A percentile compares a stretch with the other conserved stretches of the same genome.
Conservation (phyloP, 305 asterid species). For the Fraxinus xanthoxyloides region DNA sequence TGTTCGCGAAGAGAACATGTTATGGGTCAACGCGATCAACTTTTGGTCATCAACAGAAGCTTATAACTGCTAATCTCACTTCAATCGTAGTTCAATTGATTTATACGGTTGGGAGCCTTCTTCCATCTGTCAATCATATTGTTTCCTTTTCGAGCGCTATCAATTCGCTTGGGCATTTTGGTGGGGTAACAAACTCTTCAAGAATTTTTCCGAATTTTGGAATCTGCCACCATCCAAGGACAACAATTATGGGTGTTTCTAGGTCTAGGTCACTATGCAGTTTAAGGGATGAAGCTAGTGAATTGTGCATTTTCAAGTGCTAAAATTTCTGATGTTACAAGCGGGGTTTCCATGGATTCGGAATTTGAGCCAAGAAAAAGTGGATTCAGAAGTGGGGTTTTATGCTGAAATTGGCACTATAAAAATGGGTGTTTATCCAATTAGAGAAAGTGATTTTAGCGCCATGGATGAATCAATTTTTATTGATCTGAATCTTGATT, state of each 20-base stretch:
- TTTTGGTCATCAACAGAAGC: constrained; percentile 80
- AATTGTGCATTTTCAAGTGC: constrained; percentile 63
- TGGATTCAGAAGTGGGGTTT: too few species aligned
- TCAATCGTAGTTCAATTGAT: constrained; percentile 83
- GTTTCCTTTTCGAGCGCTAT: constrained; percentile 34
- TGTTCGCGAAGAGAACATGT: constrained; percentile 47
- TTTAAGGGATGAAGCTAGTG: constrained; percentile 62
- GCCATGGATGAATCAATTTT: constrained; percentile 80
- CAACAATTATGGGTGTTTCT: constrained; percentile 59
- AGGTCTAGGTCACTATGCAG: constrained; percentile 90
- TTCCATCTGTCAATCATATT: constrained; percentile 62
- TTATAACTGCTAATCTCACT: constrained; percentile 81
- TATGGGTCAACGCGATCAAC: constrained; percentile 44
- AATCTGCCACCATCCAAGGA: too few species aligned
- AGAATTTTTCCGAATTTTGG: constrained; percentile 26
- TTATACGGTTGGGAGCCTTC: constrained; percentile 94
- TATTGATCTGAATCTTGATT: constrained; percentile 76
- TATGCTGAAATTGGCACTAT: constrained; percentile 23
- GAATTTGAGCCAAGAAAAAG: too few species aligned
- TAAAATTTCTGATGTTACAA: constrained; percentile 76
- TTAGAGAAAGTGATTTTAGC: constrained; percentile 62
- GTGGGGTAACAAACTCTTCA: constrained; percentile 29
- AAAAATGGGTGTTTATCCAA: constrained; percentile 40
- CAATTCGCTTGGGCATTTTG: constrained; percentile 42
- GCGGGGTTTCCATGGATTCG: constrained; percentile 51